Evolutionary conservation across 2,329 filamentous ascomycete species (phyloP).

Genomic region (Claviceps capensis): DNA sequence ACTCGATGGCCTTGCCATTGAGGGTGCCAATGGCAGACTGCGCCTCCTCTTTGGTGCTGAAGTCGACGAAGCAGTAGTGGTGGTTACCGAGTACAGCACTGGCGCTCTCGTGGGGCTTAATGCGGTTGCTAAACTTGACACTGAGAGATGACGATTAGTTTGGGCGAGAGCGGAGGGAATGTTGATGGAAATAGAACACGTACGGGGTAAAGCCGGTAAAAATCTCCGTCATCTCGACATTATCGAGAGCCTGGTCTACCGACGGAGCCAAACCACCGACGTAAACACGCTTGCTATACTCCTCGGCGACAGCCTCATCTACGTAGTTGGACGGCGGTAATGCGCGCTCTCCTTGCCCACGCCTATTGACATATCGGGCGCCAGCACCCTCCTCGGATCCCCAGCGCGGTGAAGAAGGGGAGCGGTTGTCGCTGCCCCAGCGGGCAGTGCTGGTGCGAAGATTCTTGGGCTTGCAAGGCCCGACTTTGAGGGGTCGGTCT

Average conservation of each 20-base stretch:
- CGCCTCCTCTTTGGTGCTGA: conserved; percentile 40
- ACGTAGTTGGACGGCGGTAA: not conserved
- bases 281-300: conserved; percentile 26
- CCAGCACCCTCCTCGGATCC: conserved; percentile 25
- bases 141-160: conserved; percentile 3
- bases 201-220: conserved; percentile 29
- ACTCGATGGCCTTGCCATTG: conserved; percentile 11
- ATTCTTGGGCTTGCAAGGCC: conserved; percentile 46
- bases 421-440: conserved; percentile 1
- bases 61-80: conserved; percentile 55
- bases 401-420: conserved; percentile 25
- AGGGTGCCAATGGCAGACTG: conserved; percentile 28
- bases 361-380: not conserved
- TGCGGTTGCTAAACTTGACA: conserved; percentile 32
- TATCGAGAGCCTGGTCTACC: conserved; percentile 32
- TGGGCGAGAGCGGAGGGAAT: not conserved
- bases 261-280: conserved; percentile 37
- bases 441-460: conserved; percentile 6
- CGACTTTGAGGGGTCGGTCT: conserved; percentile 48
- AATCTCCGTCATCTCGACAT: conserved; percentile 30
- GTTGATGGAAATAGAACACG: conserved; percentile 8
- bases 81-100: conserved; percentile 37
- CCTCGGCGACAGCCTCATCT: not conserved
- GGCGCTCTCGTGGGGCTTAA: conserved; percentile 44
- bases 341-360: not conserved